Percentiles rank a stretch among this genome's conserved stretches.
Conservation (phyloP, 2,329 filamentous ascomycete genomes). For the Botrytis paeoniae region DNA sequence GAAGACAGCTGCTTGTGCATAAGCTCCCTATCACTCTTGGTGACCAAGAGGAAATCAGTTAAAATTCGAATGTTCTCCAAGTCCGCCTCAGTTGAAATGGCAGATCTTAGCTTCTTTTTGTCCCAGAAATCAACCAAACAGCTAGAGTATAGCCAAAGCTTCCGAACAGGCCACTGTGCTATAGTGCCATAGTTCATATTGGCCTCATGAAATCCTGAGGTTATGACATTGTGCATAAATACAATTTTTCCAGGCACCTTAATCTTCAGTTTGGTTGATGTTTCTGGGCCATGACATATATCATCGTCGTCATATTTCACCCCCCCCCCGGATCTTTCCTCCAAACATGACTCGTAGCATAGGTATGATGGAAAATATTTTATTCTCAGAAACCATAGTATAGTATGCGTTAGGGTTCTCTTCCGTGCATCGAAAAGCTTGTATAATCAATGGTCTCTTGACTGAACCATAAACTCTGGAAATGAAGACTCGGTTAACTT, state of each 20-base stretch:
- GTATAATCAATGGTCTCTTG: not conserved
- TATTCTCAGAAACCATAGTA: not conserved
- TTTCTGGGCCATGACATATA: not conserved
- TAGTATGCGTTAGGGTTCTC: not conserved
- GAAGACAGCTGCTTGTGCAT: not conserved
- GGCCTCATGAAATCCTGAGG: accelerated
- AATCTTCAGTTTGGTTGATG: not conserved
- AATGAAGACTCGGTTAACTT: not conserved
- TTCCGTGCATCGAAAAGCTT: not conserved
- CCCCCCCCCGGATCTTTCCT: not conserved
- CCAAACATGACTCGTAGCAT: not conserved
- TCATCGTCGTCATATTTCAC: not conserved
- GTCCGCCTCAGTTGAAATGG: not conserved
- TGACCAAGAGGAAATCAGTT: not conserved
- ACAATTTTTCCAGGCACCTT: not conserved
- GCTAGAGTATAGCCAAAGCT: not conserved
- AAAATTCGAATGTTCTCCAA: not conserved
- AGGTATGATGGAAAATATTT: not conserved
- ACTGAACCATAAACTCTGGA: not conserved
- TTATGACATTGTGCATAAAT: not conserved
- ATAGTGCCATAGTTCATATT: not conserved
- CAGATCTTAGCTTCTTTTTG: not conserved
- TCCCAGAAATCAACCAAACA: not conserved
- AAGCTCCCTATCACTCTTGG: not conserved
- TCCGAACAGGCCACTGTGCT: not conserved